These are phyloP conservation scores for Rhizopogon sp. DNA, from an alignment of 768 basidiomycete genomes.

Conservation along the genomic window DNA sequence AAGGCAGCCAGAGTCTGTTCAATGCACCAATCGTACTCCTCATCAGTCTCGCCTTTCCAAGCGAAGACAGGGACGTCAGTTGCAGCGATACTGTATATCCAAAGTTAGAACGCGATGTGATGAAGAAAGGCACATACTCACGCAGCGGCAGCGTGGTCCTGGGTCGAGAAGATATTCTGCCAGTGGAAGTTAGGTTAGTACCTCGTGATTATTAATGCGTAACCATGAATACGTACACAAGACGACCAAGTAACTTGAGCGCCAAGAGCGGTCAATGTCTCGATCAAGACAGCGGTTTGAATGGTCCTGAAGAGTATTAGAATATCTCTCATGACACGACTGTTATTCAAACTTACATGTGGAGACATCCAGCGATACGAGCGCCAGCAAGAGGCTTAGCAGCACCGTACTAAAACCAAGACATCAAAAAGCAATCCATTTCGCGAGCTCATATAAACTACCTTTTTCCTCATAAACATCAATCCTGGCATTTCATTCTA, in stretches of 20 bases:
- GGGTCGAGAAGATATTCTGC: constrained; percentile 99
- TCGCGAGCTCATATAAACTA: constrained; percentile 21
- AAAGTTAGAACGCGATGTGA: constrained; percentile 1
- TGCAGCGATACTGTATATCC: constrained; percentile 72
- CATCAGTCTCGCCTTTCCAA: constrained; percentile 99
- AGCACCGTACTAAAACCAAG: constrained; percentile 57
- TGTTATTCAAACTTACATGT: constrained; percentile 62
- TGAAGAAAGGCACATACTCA: constrained; percentile 33
- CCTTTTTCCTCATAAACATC: constrained; percentile 89
- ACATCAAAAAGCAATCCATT: constrained; percentile 1
- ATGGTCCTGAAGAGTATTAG: constrained; percentile 68
- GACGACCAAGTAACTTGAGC: constrained; percentile 99
- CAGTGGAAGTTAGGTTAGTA: constrained; percentile 7
- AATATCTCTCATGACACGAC: background rate
- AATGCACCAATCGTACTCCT: constrained; percentile 98
- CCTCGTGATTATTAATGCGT: background rate
- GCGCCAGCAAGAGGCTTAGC: constrained; percentile 89
- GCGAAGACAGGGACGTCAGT: constrained; percentile 98
- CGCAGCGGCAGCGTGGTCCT: constrained; percentile 99
- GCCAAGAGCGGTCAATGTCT: constrained; percentile 92
- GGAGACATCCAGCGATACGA: constrained; percentile 95
- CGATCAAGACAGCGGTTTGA: constrained; percentile 97
- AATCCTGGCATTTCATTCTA: constrained; percentile 95
- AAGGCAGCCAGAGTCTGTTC: constrained; percentile 94
- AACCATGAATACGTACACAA: constrained; percentile 54